Percentiles rank a stretch among this genome's conserved stretches.
These are phyloP conservation scores for Phylloporus rhodoxanthus DNA, from an alignment of 768 basidiomycete species.

Conservation along the genomic window DNA sequence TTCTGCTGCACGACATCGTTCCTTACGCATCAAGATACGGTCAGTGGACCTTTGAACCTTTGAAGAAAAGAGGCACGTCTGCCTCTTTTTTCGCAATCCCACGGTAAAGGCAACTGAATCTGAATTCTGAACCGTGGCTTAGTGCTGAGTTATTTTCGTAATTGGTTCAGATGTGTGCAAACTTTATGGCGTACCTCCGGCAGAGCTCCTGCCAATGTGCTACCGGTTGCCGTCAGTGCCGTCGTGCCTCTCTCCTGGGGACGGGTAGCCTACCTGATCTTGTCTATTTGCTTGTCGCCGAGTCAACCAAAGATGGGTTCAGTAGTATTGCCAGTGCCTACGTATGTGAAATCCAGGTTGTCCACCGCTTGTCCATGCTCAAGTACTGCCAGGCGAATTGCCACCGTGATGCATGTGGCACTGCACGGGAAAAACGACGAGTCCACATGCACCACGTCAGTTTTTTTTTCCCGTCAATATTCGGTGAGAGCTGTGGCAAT, in stretches of 20 bases:
- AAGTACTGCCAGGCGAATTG: background rate
- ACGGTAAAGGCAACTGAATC: too few species aligned
- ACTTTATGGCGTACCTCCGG: too few species aligned
- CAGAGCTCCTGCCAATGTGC: too few species aligned
- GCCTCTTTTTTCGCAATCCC: too few species aligned
- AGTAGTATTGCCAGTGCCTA: background rate
- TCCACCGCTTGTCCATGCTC: background rate
- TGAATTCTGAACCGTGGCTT: too few species aligned
- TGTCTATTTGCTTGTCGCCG: background rate
- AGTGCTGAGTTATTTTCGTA: too few species aligned
- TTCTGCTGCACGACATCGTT: conserved; percentile 2
- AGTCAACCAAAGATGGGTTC: background rate
- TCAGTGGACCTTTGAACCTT: conserved; percentile 11
- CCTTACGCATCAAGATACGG: conserved; percentile 9
- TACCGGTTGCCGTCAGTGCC: too few species aligned
- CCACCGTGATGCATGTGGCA: background rate
- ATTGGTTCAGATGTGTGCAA: too few species aligned
- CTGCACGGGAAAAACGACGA: background rate
- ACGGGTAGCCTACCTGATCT: background rate
- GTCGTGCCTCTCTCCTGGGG: background rate
- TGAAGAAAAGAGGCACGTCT: background rate
- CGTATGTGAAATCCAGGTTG: background rate
- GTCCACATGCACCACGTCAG: background rate
- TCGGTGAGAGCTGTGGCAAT: background rate
- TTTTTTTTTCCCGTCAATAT: background rate